A percentile compares a stretch with the other conserved stretches of the same genome.
Evolutionary conservation across 2,329 filamentous ascomycete species (phyloP).

Genomic region (Microsporum audouinii): DNA sequence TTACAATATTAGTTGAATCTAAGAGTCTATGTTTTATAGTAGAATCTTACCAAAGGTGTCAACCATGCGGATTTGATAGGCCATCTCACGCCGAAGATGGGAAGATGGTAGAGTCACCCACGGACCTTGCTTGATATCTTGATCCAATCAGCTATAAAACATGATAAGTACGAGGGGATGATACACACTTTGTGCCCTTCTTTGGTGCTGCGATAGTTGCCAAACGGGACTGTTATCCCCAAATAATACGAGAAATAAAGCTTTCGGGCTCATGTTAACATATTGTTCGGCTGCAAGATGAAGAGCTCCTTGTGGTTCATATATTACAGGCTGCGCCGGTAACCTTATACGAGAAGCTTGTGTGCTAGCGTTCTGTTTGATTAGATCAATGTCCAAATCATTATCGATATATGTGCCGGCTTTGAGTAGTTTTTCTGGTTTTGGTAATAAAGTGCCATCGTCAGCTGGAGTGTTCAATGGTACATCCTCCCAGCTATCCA

Average conservation of each 20-base stretch:
- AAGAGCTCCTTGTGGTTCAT: constrained; percentile 72
- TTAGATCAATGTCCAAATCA: constrained; percentile 41
- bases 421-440: constrained; percentile 41
- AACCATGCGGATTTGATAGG: constrained; percentile 60
- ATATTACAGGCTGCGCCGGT: constrained; percentile 67
- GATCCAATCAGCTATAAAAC: constrained; percentile 12
- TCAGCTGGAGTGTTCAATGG: constrained; percentile 50
- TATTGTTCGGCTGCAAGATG: constrained; percentile 63
- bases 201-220: constrained; percentile 77
- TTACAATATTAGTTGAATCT: constrained; percentile 11
- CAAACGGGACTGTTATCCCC: constrained; percentile 94
- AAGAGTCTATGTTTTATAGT: not conserved
- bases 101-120: constrained; percentile 64
- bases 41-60: constrained; percentile 50
- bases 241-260: constrained; percentile 90
- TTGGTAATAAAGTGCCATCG: constrained; percentile 28
- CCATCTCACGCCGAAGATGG: constrained; percentile 64
- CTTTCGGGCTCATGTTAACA: constrained; percentile 86
- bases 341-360: constrained; percentile 64
- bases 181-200: constrained; percentile 50
- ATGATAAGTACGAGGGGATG: not conserved
- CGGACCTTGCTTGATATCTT: constrained; percentile 69
- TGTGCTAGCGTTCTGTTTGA: constrained; percentile 26
- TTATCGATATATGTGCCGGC: constrained; percentile 52
- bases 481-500: constrained; percentile 86